Percentiles rank a stretch among this genome's conserved stretches.
phyloP scores from a whole-genome alignment of 2,329 filamentous ascomycete species.

The Diaporthe ilicicola region DNA sequence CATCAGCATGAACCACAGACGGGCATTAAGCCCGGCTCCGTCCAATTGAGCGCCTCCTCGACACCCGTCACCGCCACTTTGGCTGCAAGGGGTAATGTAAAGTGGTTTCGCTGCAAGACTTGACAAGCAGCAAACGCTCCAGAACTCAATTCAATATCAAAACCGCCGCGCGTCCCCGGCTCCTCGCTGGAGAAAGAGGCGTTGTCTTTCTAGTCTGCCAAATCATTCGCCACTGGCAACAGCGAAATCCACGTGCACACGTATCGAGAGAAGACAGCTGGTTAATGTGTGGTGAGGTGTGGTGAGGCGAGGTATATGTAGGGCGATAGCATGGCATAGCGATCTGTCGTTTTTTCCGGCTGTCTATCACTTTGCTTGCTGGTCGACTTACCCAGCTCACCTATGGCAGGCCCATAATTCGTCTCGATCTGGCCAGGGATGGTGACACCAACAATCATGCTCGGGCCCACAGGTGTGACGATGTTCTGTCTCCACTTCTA shows the following conservation, averaged over 20 bases:
- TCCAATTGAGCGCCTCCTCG: conserved; percentile 7
- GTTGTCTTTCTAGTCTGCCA: background rate
- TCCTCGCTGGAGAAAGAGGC: background rate
- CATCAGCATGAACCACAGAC: conserved; percentile 15
- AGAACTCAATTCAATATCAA: conserved; percentile 5
- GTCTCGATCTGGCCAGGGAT: conserved; percentile 12
- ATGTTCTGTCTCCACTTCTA: conserved; percentile 3
- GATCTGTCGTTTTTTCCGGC: background rate
- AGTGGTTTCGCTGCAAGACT: background rate
- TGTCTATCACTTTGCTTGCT: background rate
- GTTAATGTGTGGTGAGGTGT: background rate
- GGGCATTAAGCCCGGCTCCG: background rate
- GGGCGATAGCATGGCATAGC: background rate
- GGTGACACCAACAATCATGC: conserved; percentile 9
- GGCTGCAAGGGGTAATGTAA: background rate
- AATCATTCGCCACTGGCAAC: background rate
- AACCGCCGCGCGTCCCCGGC: background rate
- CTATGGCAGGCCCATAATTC: conserved; percentile 7
- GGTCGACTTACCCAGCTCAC: background rate
- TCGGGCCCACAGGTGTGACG: background rate
- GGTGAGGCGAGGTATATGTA: background rate
- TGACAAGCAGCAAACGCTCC: background rate
- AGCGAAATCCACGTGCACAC: background rate
- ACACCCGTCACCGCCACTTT: conserved; percentile 29
- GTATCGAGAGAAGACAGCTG: background rate